Evolutionary conservation across 108 stramenopile species (phyloP), one percentile per base, ranked within the genome.

Genomic region (Mediolabrus comicus): DNA sequence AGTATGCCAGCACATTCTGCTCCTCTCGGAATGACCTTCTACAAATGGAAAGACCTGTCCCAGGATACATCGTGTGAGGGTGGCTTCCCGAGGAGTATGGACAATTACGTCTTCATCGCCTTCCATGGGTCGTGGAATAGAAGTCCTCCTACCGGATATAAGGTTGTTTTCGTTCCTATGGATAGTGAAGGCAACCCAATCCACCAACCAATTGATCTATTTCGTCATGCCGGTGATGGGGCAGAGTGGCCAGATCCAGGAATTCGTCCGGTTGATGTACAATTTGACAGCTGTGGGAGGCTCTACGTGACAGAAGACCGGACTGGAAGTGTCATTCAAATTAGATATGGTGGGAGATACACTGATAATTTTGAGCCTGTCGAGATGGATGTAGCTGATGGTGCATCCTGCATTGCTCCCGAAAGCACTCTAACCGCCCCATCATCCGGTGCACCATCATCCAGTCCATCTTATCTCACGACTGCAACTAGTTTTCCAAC

Each of bases 71-170:
- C 69, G 35, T 67, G 83, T 61, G 32, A 31, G 11, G 70, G 74
- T 38, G 71, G 81, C 9, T 88, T 91, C 63, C 87, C 87, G 17
- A 38, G 62, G 33, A 33, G 56, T 13, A 81, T 86, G 80, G 80
- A 88, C 62, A 88, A 86, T 12, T 87, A 82, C 64, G 85, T 82
- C 14, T 92, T 92, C 60, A 75, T 92, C 30, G 87, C 87, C 0
- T 87, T 75, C 65, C 90, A 92, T 63, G 90, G 90, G 39, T 77
- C 75, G 24, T 92, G 90, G 90, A 92, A 92, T 62, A 74, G 90
- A n/a, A 65, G 74, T 4, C 65, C 87, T 22, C 87, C 90, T 12
- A 88, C 87, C 3, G 90, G 90, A 32, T 92, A 89, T 78, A 92
- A 88, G 46, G 84, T 89, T 65, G 78, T 86, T 0, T 87, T 82